These are phyloP conservation scores for Wickerhamiella parazyma DNA, from an alignment of 805 yeast species.

Conservation along the genomic window DNA sequence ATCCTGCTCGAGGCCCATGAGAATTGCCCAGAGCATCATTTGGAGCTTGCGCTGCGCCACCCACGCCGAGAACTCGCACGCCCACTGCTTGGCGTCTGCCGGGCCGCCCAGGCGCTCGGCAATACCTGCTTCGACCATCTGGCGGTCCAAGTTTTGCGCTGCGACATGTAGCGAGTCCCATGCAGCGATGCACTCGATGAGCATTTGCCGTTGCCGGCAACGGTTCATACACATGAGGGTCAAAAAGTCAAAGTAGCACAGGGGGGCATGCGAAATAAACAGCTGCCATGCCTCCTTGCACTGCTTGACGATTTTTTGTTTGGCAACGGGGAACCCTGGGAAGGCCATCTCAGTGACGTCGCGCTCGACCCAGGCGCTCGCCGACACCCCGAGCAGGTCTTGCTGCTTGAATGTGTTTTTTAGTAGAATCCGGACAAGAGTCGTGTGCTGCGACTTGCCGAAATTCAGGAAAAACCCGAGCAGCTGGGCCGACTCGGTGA, in stretches of 20 bases:
- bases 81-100: constrained; percentile 15
- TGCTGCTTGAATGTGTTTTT: constrained; percentile 12
- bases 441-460: constrained; percentile 19
- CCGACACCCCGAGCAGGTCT: constrained; percentile 13
- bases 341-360: constrained; percentile 36
- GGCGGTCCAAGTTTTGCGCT: constrained; percentile 50
- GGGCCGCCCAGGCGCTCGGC: constrained; percentile 21
- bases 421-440: constrained; percentile 22
- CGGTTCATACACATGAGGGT: constrained; percentile 49
- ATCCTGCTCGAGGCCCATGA: constrained; percentile 65
- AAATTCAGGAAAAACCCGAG: constrained; percentile 23
- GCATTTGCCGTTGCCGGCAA: constrained; percentile 68
- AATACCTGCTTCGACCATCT: constrained; percentile 22
- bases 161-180: constrained; percentile 78
- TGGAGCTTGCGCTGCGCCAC: constrained; percentile 51
- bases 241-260: constrained; percentile 37
- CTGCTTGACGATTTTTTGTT: constrained; percentile 16
- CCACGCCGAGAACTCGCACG: constrained; percentile 60
- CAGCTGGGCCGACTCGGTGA: constrained; percentile 22
- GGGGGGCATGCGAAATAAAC: constrained; percentile 22
- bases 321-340: constrained; percentile 25
- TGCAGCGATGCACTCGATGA: constrained; percentile 38
- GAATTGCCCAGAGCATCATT: constrained; percentile 56
- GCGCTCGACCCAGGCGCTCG: constrained; percentile 21
- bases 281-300: constrained; percentile 21